Conservation (phyloP, 169 alveolate genomes). For the Cryptosporidium tyzzeri region DNA sequence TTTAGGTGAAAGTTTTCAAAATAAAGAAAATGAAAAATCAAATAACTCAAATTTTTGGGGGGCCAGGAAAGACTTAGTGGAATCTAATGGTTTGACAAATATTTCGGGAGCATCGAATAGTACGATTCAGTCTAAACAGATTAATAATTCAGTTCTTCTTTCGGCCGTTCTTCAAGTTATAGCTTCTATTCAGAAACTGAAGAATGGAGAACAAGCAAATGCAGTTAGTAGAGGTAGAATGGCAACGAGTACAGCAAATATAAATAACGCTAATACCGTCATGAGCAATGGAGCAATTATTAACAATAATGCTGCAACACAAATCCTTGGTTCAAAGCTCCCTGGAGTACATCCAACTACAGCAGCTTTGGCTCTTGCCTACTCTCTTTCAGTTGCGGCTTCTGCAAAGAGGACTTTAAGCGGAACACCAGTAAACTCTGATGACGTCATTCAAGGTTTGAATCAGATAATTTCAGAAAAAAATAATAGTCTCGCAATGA, state of each 20-base stretch:
- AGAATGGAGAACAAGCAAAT: not conserved
- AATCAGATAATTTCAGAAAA: constrained; percentile 33
- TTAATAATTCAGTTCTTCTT: constrained; percentile 41
- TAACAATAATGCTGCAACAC: constrained; percentile 24
- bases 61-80: not conserved
- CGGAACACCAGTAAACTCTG: constrained; percentile 5
- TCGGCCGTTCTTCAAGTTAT: constrained; percentile 66
- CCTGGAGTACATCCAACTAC: constrained; percentile 74
- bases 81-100: not conserved
- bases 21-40: not conserved
- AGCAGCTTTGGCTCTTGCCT: constrained; percentile 73
- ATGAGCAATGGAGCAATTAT: not conserved
- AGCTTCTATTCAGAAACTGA: constrained; percentile 57
- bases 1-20: not conserved
- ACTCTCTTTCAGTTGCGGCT: constrained; percentile 60
- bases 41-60: not conserved
- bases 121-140: not conserved
- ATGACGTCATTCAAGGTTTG: constrained; percentile 12
- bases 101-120: not conserved
- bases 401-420: not conserved
- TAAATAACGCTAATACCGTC: not conserved
- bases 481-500: not conserved
- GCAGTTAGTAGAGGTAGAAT: not conserved
- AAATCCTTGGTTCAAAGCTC: constrained; percentile 39
- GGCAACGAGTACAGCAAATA: not conserved